Evolutionary conservation across 2,329 filamentous ascomycete genomes (phyloP).

Genomic region (Fusarium sp.): DNA sequence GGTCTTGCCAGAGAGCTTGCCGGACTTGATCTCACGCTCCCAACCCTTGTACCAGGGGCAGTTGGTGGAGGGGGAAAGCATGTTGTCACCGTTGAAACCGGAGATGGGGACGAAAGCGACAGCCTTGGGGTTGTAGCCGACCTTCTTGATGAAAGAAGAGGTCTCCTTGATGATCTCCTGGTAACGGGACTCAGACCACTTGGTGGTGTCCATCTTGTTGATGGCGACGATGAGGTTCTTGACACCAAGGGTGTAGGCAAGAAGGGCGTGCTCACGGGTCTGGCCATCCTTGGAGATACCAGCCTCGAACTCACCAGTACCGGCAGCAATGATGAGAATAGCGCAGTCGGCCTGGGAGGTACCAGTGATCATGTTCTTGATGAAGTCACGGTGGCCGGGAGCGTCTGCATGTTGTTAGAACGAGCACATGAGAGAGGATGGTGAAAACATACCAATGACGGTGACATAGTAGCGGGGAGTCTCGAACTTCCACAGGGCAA

Average conservation of each 20-base stretch:
- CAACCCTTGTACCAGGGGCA: slow-evolving; percentile 99
- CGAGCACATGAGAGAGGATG: background rate
- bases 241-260: slow-evolving; percentile 99
- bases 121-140: slow-evolving; percentile 99
- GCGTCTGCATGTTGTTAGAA: slow-evolving; percentile 72
- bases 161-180: slow-evolving; percentile 99
- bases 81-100: slow-evolving; percentile 99
- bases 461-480: slow-evolving; percentile 98
- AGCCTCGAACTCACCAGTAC: slow-evolving; percentile 99
- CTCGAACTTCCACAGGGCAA: slow-evolving; percentile 99
- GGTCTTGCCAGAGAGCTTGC: slow-evolving; percentile 92
- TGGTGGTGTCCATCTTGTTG: slow-evolving; percentile 99
- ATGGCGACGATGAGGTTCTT: slow-evolving; percentile 99
- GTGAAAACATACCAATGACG: slow-evolving; percentile 80
- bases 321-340: slow-evolving; percentile 99
- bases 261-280: slow-evolving; percentile 99
- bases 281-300: slow-evolving; percentile 99
- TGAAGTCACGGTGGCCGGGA: slow-evolving; percentile 99
- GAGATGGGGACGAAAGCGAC: slow-evolving; percentile 99
- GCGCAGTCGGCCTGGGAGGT: slow-evolving; percentile 99
- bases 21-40: slow-evolving; percentile 94
- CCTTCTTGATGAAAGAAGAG: slow-evolving; percentile 99
- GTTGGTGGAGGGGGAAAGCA: slow-evolving; percentile 90
- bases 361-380: slow-evolving; percentile 99
- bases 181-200: slow-evolving; percentile 97